Conservation (phyloP, 768 basidiomycete species). For the Leucogyrophana mollusca region DNA sequence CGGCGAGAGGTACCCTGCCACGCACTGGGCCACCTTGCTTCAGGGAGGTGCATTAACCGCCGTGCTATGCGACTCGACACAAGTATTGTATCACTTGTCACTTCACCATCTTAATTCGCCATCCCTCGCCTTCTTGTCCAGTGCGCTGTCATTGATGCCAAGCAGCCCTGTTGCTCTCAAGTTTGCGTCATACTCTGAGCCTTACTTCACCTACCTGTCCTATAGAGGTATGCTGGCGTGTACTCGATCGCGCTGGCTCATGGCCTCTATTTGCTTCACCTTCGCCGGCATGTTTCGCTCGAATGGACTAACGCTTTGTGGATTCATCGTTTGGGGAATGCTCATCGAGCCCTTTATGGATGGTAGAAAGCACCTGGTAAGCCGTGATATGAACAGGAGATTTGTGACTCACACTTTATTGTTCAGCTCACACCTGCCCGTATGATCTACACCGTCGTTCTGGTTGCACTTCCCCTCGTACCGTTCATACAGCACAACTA, state of each 20-base stretch:
- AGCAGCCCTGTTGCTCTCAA: slow-evolving; percentile 77
- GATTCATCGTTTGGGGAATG: slow-evolving; percentile 77
- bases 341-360: slow-evolving; percentile 53
- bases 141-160: slow-evolving; percentile 71
- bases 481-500: slow-evolving; percentile 78
- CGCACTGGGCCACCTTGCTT: slow-evolving; percentile 27
- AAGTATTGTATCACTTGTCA: slow-evolving; percentile 58
- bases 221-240: slow-evolving; percentile 49
- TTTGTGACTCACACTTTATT: neutral
- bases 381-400: slow-evolving; percentile 3
- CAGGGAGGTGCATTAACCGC: slow-evolving; percentile 36
- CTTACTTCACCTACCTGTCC: slow-evolving; percentile 80
- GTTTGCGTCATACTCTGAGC: slow-evolving; percentile 77
- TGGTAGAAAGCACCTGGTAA: slow-evolving; percentile 27
- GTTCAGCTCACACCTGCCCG: slow-evolving; percentile 33
- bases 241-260: slow-evolving; percentile 42
- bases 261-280: slow-evolving; percentile 60
- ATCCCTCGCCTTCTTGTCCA: slow-evolving; percentile 57
- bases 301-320: slow-evolving; percentile 74
- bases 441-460: slow-evolving; percentile 35
- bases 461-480: slow-evolving; percentile 46
- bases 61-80: slow-evolving; percentile 40
- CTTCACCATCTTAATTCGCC: slow-evolving; percentile 53
- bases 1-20: slow-evolving; percentile 1
- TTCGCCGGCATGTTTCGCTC: slow-evolving; percentile 69